These are phyloP conservation scores for Arabidopsis hybrid DNA, from an alignment of 441 rosid genomes.

Conservation along the genomic window DNA sequence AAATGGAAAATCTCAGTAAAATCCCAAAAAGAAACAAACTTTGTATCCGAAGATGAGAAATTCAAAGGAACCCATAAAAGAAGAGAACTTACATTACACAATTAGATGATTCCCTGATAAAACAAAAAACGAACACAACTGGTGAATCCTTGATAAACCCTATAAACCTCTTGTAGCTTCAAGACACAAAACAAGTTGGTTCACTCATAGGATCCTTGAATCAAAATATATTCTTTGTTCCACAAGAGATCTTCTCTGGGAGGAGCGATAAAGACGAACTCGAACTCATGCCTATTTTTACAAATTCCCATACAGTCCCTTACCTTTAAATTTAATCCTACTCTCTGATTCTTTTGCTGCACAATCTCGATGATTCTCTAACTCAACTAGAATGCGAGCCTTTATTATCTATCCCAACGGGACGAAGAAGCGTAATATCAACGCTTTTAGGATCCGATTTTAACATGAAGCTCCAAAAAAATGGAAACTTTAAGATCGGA, in stretches of 20 bases:
- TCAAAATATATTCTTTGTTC: not conserved
- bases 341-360: not conserved
- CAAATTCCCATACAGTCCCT: not conserved
- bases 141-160: not conserved
- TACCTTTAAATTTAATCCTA: not conserved
- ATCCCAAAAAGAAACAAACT: not conserved
- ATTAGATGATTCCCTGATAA: not conserved
- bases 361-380: too few relatives aligned
- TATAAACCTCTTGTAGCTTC: not conserved
- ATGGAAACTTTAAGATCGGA: not conserved
- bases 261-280: not conserved
- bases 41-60: not conserved
- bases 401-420: not conserved
- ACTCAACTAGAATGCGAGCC: not conserved
- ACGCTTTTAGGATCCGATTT: not conserved
- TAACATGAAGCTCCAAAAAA: not conserved
- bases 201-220: not conserved
- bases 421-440: slow-evolving; percentile 13
- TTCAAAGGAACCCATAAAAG: not conserved
- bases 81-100: slow-evolving; percentile 27
- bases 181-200: not conserved
- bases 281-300: not conserved
- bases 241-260: slow-evolving; percentile 12
- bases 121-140: not conserved
- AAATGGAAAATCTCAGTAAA: not conserved